Evolutionary conservation across 345 rosid species (phyloP), one percentile per base, ranked within the genome.

Genomic region (Populus tremula): DNA sequence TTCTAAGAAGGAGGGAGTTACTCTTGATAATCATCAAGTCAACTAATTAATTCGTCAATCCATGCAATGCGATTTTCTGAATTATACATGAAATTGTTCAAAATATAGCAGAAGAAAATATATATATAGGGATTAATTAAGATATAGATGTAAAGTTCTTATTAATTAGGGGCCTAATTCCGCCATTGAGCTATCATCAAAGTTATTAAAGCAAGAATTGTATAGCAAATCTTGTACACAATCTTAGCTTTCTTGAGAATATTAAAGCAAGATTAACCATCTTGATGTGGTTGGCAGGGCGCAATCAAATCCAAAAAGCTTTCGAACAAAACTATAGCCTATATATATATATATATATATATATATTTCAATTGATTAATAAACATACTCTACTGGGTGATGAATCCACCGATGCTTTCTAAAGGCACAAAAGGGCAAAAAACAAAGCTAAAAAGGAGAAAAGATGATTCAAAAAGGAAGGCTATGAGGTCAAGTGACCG

Each of bases 391-490:
- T 43, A 78, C 68, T 59, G 59, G 69, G 83, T 61, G 59, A 70
- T 77, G 80, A 67, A 75, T 73, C 84, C 77, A 78, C 76, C 82
- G 13, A 77, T 70, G 73, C 12, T 36, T 72, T 73, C 54, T 38
- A 82, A 85, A 68, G 73, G 79, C 65, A 35, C 67, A 59, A 75
- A 43, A 81, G 78, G 82, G 75, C 70, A 64, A 74, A 72, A 72
- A 68, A 77, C 66, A 73, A 69, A 47, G 80, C 71, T 29, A 64
- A 72, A 73, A 78, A 67, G 29, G 39, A 21, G 53, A 76, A 78
- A 73, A 74, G 71, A 47, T 62, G 70, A n/a, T 31, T 43, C 13
- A 17, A 71, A n/a, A 66, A n/a, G 27, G 70, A 5, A 68, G 68
- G 63, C 69, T 29, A 50, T 1, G 27, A 38, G 76, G 39, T 78